Evolutionary conservation across 2,329 filamentous ascomycete species (phyloP).

Genomic region (Rhinocladiella similis): DNA sequence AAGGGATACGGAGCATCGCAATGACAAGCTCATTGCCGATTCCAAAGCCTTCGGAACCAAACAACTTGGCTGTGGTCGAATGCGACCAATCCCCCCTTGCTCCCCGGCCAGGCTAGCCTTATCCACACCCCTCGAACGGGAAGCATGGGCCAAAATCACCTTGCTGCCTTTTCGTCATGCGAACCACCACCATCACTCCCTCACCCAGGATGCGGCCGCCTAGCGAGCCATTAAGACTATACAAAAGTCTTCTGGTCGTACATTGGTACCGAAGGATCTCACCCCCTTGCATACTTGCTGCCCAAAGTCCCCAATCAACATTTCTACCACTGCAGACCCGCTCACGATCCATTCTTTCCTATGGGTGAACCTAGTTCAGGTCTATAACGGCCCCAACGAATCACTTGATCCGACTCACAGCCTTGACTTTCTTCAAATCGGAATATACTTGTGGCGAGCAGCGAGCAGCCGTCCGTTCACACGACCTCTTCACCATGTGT

Average conservation of each 20-base stretch:
- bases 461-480: too few species aligned
- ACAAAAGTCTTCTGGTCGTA: conserved; percentile 18
- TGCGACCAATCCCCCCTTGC: not conserved
- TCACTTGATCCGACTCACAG: conserved; percentile 17
- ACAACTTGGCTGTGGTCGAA: not conserved
- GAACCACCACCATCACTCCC: conserved; percentile 8
- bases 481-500: conserved; percentile 8
- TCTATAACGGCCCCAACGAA: conserved; percentile 8
- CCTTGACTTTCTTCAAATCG: conserved; percentile 10
- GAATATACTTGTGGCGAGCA: conserved; percentile 9
- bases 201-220: conserved; percentile 11
- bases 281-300: conserved; percentile 16
- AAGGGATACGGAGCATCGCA: not conserved
- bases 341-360: conserved; percentile 10
- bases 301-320: conserved; percentile 18
- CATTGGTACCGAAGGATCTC: conserved; percentile 16
- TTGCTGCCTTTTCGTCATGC: conserved; percentile 20
- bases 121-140: not conserved
- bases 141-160: conserved; percentile 20
- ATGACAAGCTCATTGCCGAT: not conserved
- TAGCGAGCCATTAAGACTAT: conserved; percentile 8
- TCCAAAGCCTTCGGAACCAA: not conserved
- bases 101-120: conserved; percentile 1
- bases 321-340: conserved; percentile 5
- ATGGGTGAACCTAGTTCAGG: conserved; percentile 6